These are phyloP conservation scores for Rhamnella rubrinervis DNA, from an alignment of 331 rosid genomes.

Conservation along the genomic window DNA sequence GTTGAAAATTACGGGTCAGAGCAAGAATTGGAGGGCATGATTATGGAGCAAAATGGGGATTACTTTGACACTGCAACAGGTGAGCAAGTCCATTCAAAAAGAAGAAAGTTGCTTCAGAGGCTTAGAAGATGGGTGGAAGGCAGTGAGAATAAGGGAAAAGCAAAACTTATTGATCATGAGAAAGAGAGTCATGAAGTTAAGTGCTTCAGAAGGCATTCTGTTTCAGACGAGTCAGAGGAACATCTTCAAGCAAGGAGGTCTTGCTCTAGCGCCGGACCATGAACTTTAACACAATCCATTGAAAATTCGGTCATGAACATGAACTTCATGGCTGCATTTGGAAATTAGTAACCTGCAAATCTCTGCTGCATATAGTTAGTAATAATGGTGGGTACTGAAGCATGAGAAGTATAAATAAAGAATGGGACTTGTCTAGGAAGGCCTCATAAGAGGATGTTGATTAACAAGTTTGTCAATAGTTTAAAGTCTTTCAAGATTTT, in stretches of 20 bases:
- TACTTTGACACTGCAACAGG: constrained; percentile 28
- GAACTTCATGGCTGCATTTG: too few species aligned
- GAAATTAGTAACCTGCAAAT: too few species aligned
- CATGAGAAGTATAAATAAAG: too few species aligned
- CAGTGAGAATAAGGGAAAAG: constrained; percentile 35
- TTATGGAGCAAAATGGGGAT: constrained; percentile 30
- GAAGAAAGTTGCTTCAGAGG: constrained; percentile 46
- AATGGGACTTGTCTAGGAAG: too few species aligned
- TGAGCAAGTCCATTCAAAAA: constrained; percentile 29
- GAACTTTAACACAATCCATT: too few species aligned
- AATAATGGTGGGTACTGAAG: too few species aligned
- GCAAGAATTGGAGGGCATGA: constrained; percentile 31
- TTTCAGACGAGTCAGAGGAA: constrained; percentile 27
- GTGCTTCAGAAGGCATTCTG: constrained; percentile 30
- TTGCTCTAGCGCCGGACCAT: constrained; percentile 41
- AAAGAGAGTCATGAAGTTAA: constrained; percentile 31
- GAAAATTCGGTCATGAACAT: too few species aligned
- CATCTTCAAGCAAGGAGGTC: constrained; percentile 38
- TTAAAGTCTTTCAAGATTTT: too few species aligned
- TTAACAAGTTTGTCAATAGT: too few species aligned
- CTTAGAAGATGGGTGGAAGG: constrained; percentile 60
- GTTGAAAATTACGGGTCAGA: constrained; percentile 35
- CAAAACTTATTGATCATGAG: constrained; percentile 28
- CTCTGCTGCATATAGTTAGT: too few species aligned
- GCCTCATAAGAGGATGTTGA: too few species aligned